Evolutionary conservation across 2,329 filamentous ascomycete genomes (phyloP), one percentile per base, ranked within the genome.

Genomic region (Thelonectria olida): DNA sequence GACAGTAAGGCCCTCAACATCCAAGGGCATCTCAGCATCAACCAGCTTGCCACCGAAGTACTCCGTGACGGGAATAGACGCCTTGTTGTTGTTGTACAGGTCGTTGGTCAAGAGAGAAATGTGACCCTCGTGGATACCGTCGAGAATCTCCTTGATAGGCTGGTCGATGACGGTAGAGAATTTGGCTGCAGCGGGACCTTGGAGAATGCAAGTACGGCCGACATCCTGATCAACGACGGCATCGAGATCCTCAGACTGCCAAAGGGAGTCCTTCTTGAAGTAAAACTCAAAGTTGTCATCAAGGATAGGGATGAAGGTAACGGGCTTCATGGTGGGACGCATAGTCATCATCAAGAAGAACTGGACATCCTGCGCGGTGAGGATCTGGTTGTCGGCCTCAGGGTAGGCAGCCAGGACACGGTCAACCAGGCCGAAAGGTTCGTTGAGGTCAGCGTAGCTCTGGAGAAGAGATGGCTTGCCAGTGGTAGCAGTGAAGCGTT

Each of bases 181-280:
- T 78, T 90, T 95, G 72, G 88, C 96, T 56, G 96, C 92, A 81
- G 94, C 93, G 5, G 96, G 96, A 17, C 96, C 96, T 77, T 99
- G 96, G 36, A 99, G 84, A 75, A 99, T 97, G 82, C 94, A 97
- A 44, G 94, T 97, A 75, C 96, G 89, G 66, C 93, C 94, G 61
- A 99, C 96, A 75, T 99, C 96, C 79, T 98, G 96, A 69, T 86
- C 95, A 63, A 97, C 94, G 59, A 99, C 94, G 54, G 96, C 96
- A 73, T 96, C 95, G 10, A 99, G 85, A 73, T 99, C 96, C 80
- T 99, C 96, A 1, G 96, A 98, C 80, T 99, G 96, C 96, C 96
- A 99, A 7, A 99, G 86, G 2, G 96, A 99, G 78, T 99, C 96
- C 84, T 99, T 99, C 89, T 99, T 99, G 90, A 99, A 99, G 84